These are phyloP conservation scores for Suhomyces sp. DNA, from an alignment of 805 yeast genomes.

Conservation along the genomic window DNA sequence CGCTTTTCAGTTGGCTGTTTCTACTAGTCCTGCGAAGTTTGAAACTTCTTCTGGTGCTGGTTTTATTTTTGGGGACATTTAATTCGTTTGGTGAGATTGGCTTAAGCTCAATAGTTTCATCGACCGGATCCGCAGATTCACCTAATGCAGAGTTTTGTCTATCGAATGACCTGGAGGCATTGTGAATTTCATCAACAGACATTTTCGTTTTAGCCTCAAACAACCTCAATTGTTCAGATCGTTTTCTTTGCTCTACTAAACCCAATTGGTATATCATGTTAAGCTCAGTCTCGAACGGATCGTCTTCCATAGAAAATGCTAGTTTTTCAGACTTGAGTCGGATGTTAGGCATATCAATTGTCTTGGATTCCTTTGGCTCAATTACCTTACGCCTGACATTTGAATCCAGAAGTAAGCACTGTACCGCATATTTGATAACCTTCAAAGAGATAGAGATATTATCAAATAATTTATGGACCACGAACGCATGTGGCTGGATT, in stretches of 20 bases:
- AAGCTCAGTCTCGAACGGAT: slow-evolving; percentile 41
- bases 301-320: slow-evolving; percentile 40
- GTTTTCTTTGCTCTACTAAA: slow-evolving; percentile 35
- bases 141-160: not conserved
- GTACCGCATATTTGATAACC: slow-evolving; percentile 31
- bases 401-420: slow-evolving; percentile 17
- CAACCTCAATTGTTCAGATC: slow-evolving; percentile 27
- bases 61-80: not conserved
- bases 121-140: not conserved
- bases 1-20: not conserved
- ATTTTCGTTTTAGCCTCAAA: slow-evolving; percentile 17
- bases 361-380: slow-evolving; percentile 28
- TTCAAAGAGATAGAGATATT: slow-evolving; percentile 34
- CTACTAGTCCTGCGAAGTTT: not conserved
- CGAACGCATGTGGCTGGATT: slow-evolving; percentile 38
- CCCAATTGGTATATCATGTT: slow-evolving; percentile 43
- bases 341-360: slow-evolving; percentile 28
- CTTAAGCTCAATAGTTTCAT: not conserved
- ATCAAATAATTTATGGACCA: slow-evolving; percentile 38
- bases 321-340: slow-evolving; percentile 24
- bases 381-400: slow-evolving; percentile 18
- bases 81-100: not conserved
- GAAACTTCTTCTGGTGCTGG: not conserved
- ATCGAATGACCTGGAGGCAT: not conserved
- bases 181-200: not conserved